phyloP scores from a whole-genome alignment of 192 early-diverging fungal species.

The Mortierella antarctica region DNA sequence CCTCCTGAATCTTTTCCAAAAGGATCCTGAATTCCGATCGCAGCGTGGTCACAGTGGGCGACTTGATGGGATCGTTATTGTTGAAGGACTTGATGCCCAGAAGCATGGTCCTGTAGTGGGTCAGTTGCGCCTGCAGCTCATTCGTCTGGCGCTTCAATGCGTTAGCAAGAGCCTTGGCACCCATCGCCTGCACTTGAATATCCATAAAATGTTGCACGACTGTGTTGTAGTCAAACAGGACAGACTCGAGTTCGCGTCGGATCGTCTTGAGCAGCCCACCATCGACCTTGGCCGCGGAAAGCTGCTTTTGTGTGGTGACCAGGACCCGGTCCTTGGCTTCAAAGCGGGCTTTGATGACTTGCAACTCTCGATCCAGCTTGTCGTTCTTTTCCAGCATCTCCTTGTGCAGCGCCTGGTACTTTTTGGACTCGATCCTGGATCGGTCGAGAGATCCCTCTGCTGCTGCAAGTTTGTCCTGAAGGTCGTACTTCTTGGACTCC shows the following conservation, averaged over 20 bases:
- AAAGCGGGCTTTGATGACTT: constrained; percentile 45
- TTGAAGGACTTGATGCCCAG: constrained; percentile 55
- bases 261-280: constrained; percentile 48
- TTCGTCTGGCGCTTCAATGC: constrained; percentile 39
- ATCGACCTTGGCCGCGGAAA: constrained; percentile 44
- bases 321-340: constrained; percentile 53
- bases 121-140: constrained; percentile 42
- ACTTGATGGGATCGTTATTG: constrained; percentile 54
- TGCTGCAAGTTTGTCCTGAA: constrained; percentile 49
- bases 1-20: constrained; percentile 50
- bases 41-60: constrained; percentile 44
- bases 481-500: constrained; percentile 51
- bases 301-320: constrained; percentile 46
- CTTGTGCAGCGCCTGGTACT: constrained; percentile 51
- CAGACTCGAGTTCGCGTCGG: constrained; percentile 47
- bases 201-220: constrained; percentile 55
- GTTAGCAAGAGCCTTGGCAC: constrained; percentile 49
- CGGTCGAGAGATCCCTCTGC: constrained; percentile 41
- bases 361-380: constrained; percentile 40
- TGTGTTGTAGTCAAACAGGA: constrained; percentile 51
- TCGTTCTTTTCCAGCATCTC: constrained; percentile 50
- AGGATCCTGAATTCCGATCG: constrained; percentile 47
- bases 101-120: constrained; percentile 45
- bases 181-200: constrained; percentile 50
- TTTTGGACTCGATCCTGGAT: constrained; percentile 42